Percentiles rank a stretch among this genome's conserved stretches.
phyloP scores from a whole-genome alignment of 1,284 basidiomycete genomes.

The Pterulicium gracile region DNA sequence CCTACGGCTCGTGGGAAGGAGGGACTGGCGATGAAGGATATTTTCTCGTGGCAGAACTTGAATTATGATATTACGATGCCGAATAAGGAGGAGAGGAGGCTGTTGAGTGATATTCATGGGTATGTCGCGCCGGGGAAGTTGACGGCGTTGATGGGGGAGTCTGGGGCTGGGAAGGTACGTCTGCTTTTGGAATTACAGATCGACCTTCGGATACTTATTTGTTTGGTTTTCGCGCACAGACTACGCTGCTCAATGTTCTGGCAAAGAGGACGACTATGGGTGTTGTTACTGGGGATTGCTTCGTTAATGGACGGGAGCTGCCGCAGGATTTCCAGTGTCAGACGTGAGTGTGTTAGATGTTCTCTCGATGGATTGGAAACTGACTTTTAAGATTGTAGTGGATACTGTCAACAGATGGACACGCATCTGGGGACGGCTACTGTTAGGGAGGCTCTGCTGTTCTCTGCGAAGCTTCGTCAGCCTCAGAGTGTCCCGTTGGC shows the following conservation, averaged over 20 bases:
- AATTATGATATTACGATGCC: constrained; percentile 49
- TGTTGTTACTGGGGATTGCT: constrained; percentile 67
- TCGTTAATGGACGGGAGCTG: constrained; percentile 55
- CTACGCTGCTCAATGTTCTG: constrained; percentile 75
- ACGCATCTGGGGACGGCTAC: constrained; percentile 64
- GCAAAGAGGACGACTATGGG: constrained; percentile 73
- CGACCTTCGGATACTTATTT: background rate
- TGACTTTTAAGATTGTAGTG: constrained; percentile 24
- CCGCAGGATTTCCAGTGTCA: background rate
- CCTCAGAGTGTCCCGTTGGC: constrained; percentile 48
- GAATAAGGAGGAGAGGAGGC: constrained; percentile 41
- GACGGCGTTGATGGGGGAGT: constrained; percentile 71
- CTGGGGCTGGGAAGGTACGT: constrained; percentile 53
- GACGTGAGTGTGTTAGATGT: background rate
- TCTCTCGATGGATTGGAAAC: constrained; percentile 8
- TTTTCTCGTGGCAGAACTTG: constrained; percentile 55
- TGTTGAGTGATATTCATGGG: constrained; percentile 75
- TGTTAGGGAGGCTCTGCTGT: constrained; percentile 76
- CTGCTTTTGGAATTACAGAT: too few species aligned
- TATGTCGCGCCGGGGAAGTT: constrained; percentile 77
- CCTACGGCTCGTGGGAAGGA: background rate
- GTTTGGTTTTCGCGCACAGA: constrained; percentile 22
- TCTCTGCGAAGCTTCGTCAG: constrained; percentile 78
- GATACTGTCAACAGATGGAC: constrained; percentile 78
- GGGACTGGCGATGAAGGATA: background rate